These are phyloP conservation scores for Halophytophthora polymorphica DNA, from an alignment of 352 stramenopile species.

Conservation along the genomic window DNA sequence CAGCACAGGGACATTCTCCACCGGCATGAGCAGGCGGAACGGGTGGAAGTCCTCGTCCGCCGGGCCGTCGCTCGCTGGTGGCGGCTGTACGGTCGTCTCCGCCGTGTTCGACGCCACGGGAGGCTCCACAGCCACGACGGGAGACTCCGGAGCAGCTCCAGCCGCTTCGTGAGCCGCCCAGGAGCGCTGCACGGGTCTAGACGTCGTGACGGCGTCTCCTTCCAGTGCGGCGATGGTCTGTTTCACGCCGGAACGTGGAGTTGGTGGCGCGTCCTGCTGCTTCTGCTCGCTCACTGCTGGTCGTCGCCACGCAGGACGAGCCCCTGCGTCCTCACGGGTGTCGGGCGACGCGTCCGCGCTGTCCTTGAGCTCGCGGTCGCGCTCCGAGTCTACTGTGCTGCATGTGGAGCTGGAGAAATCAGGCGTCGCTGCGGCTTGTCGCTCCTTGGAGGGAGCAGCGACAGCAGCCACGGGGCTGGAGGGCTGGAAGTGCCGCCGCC, in stretches of 20 bases:
- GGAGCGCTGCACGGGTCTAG: background rate
- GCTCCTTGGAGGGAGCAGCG: constrained; percentile 4
- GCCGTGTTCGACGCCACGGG: no score
- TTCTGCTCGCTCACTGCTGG: constrained; percentile 7
- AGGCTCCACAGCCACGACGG: no score
- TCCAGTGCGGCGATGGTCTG: no score
- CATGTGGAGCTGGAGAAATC: constrained; percentile 21
- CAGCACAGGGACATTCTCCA: constrained; percentile 41
- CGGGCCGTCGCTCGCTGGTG: background rate
- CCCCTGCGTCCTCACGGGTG: background rate
- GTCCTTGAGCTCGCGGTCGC: constrained; percentile 15
- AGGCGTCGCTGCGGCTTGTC: background rate
- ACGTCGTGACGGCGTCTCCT: no score
- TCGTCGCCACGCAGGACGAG: background rate
- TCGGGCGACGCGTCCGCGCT: background rate
- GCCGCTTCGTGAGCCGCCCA: no score
- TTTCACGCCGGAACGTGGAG: background rate
- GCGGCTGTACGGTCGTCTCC: no score
- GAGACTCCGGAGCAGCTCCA: no score
- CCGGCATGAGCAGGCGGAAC: constrained; percentile 45
- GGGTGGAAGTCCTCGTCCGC: constrained; percentile 31
- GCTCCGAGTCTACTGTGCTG: constrained; percentile 22
- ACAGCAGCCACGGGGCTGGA: background rate
- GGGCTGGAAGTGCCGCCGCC: constrained; percentile 8
- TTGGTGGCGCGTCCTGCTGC: constrained; percentile 3